Evolutionary conservation across 768 basidiomycete genomes (phyloP), one percentile per base, ranked within the genome.

Genomic region (Dentipellis sp.): DNA sequence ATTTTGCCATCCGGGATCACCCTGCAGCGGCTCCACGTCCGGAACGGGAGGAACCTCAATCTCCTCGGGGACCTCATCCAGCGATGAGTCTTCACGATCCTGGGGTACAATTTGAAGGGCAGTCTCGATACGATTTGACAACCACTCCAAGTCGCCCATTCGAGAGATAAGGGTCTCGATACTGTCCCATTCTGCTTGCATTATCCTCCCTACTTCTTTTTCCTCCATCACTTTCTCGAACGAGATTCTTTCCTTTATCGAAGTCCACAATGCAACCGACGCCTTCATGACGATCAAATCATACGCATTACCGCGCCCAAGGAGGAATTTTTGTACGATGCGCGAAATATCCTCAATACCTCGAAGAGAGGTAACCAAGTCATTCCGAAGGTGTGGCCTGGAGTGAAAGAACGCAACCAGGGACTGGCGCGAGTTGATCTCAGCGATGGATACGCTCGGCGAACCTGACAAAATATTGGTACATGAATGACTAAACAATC

Each of bases 351-450:
- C 92, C 62, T 86, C 88, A 1, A 81, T 69, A 48, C 79, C 73
- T 22, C 73, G 73, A 49, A 94, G 68, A 21, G 75, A 65, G 46
- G 74, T 76, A 14, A 75, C 66, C 16, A 93, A 69, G 63, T 91
- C 90, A 37, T 77, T 73, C 42, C 82, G 79, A 42, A 91, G 76
- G 64, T 85, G 79, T 35, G 80, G 77, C 34, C 83, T 72, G 10
- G 72, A 61, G 61, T 77, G 71, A 64, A 94, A 86, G 63, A 86
- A 81, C 3, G 84, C 77, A 21, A 94, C 89, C 6, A 92, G 68
- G n/a, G 81, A 79, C 64, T 92, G 91, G 5, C 86, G 83, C 10
- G 80, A 72, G 62, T 80, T 78, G 59, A 94, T 91, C 63, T 91
- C 88, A 14, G 66, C 59, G 11, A 83, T 69, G 1, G 88, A 90